Base-by-base conservation (phyloP, 2,329 filamentous ascomycete species). In the Dactylellina sp. region DNA sequence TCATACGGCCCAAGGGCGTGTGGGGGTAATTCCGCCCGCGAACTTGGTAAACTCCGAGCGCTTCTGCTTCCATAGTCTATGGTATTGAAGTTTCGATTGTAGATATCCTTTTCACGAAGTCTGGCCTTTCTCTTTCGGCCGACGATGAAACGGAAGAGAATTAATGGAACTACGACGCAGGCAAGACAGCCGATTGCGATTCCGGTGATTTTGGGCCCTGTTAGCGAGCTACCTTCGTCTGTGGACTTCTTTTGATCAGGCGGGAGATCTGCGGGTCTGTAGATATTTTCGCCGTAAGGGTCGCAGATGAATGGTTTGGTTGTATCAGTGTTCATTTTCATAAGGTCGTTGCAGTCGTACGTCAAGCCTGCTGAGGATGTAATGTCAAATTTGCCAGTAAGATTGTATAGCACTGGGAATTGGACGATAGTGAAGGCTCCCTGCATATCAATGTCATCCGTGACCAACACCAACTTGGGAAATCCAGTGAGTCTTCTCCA, bases 111-210 rank as follows among this genome's bases (percentile, higher is more conserved):
- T 28, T 74, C 70, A 24, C 61, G 47, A 12, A 74, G 55, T 25
- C 37, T 65, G 7, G 61, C 61, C 24, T 74, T 74, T 39, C 32
- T 74, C 20, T 44, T 74, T 16, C 61, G 57, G 7, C 61, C 70
- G 1, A 66, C 60, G 39, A 74, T 49, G 55, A 65, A 74, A 25
- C 70, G 61, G 52, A 74, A 44, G 20, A 74, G 22, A 24, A 74
- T 61, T n/a, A 74, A 39, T 2, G 70, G 70, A 14, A 47, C 61
- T 4, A 74, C 61, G 28, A 74, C 61, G 32, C 55, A 61, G 32
- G 70, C 70, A 25, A 74, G 49, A 56, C 70, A 74, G 39, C 70
- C 70, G 42, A 74, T 74, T 16, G 70, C 70, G 12, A 74, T 74
- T 37, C 70, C 70, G 6, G 70, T 74, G 32, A 74, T 74, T 46